A percentile compares a stretch with the other conserved stretches of the same genome.
These are phyloP conservation scores for Acidiella bohemica DNA, from an alignment of 495 filamentous ascomycete genomes.

Conservation along the genomic window DNA sequence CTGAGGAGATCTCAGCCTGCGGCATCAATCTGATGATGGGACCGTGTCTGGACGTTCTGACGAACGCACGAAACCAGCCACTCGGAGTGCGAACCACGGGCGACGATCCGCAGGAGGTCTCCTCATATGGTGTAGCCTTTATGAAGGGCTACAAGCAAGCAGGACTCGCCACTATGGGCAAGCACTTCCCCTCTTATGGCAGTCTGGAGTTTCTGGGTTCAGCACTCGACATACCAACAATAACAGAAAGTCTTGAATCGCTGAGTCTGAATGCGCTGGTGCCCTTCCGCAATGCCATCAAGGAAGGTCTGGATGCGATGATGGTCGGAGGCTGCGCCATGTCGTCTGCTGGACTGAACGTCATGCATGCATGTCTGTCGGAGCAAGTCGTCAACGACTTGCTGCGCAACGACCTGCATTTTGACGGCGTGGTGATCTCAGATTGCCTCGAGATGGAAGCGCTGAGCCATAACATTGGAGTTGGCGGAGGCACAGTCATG, in stretches of 20 bases:
- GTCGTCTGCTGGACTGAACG: slow-evolving; percentile 71
- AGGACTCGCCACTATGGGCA: slow-evolving; percentile 71
- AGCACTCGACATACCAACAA: slow-evolving; percentile 74
- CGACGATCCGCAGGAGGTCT: slow-evolving; percentile 83
- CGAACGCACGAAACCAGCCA: slow-evolving; percentile 75
- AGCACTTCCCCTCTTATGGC: slow-evolving; percentile 86
- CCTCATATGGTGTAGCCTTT: slow-evolving; percentile 69
- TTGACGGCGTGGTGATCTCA: slow-evolving; percentile 81
- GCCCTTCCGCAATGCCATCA: slow-evolving; percentile 75
- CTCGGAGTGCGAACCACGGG: slow-evolving; percentile 70
- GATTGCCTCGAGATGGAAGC: slow-evolving; percentile 95
- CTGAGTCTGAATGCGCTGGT: slow-evolving; percentile 70
- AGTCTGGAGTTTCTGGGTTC: slow-evolving; percentile 86
- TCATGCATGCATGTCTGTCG: slow-evolving; percentile 83
- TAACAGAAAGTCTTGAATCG: slow-evolving; percentile 80
- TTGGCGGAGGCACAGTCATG: slow-evolving; percentile 88
- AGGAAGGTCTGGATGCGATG: slow-evolving; percentile 74
- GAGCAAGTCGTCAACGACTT: slow-evolving; percentile 82
- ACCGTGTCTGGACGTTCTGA: slow-evolving; percentile 78
- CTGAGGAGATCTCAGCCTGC: slow-evolving; percentile 70
- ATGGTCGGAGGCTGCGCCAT: slow-evolving; percentile 86
- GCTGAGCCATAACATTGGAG: slow-evolving; percentile 76
- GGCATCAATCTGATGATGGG: slow-evolving; percentile 87
- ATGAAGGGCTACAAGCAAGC: slow-evolving; percentile 84
- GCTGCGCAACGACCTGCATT: slow-evolving; percentile 66